Conservation (phyloP, 495 filamentous ascomycete genomes). For the Aspergillus egyptiacus region DNA sequence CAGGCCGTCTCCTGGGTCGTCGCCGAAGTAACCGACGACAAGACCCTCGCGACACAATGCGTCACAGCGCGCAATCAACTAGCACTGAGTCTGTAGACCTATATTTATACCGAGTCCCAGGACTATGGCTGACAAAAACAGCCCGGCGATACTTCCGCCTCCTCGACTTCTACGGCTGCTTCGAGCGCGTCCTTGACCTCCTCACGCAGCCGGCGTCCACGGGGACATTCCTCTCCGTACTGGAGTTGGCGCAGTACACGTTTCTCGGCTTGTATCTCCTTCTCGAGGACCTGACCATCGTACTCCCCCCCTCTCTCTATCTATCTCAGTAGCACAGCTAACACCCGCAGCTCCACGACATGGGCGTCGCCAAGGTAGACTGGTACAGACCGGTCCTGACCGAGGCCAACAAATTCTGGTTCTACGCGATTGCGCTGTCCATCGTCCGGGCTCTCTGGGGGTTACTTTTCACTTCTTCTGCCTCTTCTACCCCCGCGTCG, state of each 20-base stretch:
- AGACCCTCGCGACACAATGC: not conserved
- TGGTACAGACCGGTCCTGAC: slow-evolving; percentile 5
- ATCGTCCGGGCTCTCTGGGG: not conserved
- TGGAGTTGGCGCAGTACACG: slow-evolving; percentile 7
- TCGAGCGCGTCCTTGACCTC: slow-evolving; percentile 2
- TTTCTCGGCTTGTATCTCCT: slow-evolving; percentile 10
- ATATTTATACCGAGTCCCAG: not conserved
- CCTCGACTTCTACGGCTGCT: slow-evolving; percentile 10
- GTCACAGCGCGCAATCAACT: not conserved
- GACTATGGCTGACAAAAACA: not conserved
- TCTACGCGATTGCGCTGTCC: slow-evolving; percentile 6
- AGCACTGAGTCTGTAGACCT: not conserved
- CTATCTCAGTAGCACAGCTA: not conserved
- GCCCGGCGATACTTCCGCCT: slow-evolving; percentile 9
- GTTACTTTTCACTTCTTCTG: not conserved
- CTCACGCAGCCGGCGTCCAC: not conserved
- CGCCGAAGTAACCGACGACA: not conserved
- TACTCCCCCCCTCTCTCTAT: not conserved
- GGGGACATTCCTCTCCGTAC: not conserved
- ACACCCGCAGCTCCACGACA: slow-evolving; percentile 5
- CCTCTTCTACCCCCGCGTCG: not conserved
- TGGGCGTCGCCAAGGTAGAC: not conserved
- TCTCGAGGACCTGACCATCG: slow-evolving; percentile 9
- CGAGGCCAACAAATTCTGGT: slow-evolving; percentile 13
- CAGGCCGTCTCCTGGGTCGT: slow-evolving; percentile 1